phyloP scores from a whole-genome alignment of 305 asterid genomes.

The Plantago coronopus region DNA sequence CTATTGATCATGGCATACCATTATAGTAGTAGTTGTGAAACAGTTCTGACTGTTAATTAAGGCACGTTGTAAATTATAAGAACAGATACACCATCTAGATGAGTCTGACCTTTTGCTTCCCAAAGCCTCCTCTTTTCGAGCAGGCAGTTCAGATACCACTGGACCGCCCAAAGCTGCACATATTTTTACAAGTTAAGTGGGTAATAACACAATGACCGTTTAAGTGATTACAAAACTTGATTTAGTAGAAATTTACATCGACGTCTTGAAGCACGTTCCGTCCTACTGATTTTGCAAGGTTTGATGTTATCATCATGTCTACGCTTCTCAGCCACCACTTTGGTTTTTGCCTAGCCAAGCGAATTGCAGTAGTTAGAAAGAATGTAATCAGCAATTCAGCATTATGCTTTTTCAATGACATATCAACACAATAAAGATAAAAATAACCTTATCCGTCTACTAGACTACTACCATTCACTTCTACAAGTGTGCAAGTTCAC shows the following conservation, averaged over 20 bases:
- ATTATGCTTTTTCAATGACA: neutral
- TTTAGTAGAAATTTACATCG: constrained; percentile 45
- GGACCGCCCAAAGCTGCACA: constrained; percentile 75
- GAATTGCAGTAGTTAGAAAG: neutral
- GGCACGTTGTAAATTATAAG: no score
- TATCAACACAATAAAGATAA: neutral
- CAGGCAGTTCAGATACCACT: constrained; percentile 30
- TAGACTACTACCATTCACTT: neutral
- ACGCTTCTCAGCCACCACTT: constrained; percentile 26
- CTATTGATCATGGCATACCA: neutral
- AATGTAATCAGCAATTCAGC: neutral
- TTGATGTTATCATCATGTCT: constrained; percentile 29
- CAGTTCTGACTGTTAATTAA: neutral
- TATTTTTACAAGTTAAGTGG: neutral
- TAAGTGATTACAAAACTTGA: constrained; percentile 1
- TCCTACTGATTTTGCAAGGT: constrained; percentile 32
- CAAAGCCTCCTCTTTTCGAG: constrained; percentile 48
- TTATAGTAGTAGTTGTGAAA: neutral
- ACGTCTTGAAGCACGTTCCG: constrained; percentile 52
- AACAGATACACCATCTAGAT: neutral
- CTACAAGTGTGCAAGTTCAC: neutral
- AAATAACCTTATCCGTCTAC: neutral
- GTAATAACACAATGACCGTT: neutral
- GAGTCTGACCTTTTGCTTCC: constrained; percentile 62
- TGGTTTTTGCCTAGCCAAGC: constrained; percentile 32